Evolutionary conservation across 2,329 filamentous ascomycete genomes (phyloP).

Genomic region (Aspergillus sp.): DNA sequence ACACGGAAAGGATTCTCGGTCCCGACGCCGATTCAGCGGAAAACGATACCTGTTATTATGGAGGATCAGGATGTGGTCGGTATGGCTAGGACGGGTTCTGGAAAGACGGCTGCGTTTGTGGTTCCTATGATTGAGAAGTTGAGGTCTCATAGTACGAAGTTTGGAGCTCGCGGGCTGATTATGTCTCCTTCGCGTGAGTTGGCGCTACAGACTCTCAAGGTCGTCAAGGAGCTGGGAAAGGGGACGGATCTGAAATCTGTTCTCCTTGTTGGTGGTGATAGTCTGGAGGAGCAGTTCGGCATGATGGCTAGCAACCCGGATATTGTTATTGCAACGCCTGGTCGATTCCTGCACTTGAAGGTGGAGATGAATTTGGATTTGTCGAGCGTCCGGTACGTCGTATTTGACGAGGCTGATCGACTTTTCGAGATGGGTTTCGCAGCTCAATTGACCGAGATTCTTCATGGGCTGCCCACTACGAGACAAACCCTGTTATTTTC

Average conservation of each 20-base stretch:
- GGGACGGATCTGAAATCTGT: constrained; percentile 92
- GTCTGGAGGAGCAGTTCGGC: constrained; percentile 89
- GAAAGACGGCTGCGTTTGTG: constrained; percentile 97
- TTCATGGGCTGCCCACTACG: constrained; percentile 78
- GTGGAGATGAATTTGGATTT: constrained; percentile 93
- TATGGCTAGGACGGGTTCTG: constrained; percentile 97
- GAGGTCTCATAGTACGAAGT: constrained; percentile 80
- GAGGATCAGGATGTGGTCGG: constrained; percentile 95
- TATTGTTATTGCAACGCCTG: constrained; percentile 94
- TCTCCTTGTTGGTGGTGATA: constrained; percentile 90
- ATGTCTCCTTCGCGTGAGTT: constrained; percentile 91
- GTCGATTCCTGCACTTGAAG: constrained; percentile 93
- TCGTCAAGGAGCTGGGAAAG: constrained; percentile 88
- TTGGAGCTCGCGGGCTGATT: constrained; percentile 83
- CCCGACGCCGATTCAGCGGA: constrained; percentile 95
- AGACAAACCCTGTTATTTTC: constrained; percentile 94
- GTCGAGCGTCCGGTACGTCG: constrained; percentile 88
- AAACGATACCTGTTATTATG: constrained; percentile 88
- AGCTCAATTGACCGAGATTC: constrained; percentile 86
- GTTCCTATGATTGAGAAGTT: constrained; percentile 97
- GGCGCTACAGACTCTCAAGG: constrained; percentile 90
- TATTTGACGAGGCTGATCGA: constrained; percentile 96
- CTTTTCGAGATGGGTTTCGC: constrained; percentile 99
- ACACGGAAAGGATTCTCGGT: constrained; percentile 91
- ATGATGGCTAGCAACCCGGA: constrained; percentile 94